Base-by-base conservation (phyloP, 2,329 filamentous ascomycete genomes). In the Coniochaeta sp. region DNA sequence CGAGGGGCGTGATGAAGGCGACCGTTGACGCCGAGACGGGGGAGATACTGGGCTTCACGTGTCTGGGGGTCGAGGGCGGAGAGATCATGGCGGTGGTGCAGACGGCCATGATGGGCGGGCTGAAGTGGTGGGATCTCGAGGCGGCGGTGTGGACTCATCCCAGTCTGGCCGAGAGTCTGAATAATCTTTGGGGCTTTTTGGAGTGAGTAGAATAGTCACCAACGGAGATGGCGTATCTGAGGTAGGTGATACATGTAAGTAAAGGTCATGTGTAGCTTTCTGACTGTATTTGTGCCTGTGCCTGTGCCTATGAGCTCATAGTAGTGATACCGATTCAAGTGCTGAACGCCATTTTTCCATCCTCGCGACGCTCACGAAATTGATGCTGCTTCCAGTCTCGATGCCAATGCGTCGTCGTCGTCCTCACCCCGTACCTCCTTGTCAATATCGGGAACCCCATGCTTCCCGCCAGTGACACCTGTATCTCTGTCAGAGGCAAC, bases 51-150 rank as follows among this genome's bases (percentile, higher is more conserved):
- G 79, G 79, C 0, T 83, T 82, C 69, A 79, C 79, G 1, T 81
- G 77, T 64, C 63, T 83, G 52, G 79, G 79, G 0, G 66, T 79
- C 16, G 80, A 82, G 64, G 81, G 79, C 6, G 80, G 80, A 3
- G 80, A 82, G 71, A 66, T 82, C 57, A 81, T 83, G 80, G 76
- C 73, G 60, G 70, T 81, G 62, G 76, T 83, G 61, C 78, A 83
- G 73, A 76, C 76, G 64, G 80, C 79, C 17, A 80, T 83, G 76
- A 74, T 81, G 69, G 79, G 78, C 1, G 70, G 71, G 4, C 58
- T 79, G 63, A 73, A 73, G 62, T 81, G 76, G 72, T 73, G 73
- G 69, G 72, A 74, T 56, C 62, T 82, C 59, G 72, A 75, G 66
- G 73, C 77, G 60, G 78, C 76, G 16, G 73, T 81, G 2, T 81